These are phyloP conservation scores for Acanthamoeba healyi DNA, from an alignment of 208 protist species.

Conservation along the genomic window DNA sequence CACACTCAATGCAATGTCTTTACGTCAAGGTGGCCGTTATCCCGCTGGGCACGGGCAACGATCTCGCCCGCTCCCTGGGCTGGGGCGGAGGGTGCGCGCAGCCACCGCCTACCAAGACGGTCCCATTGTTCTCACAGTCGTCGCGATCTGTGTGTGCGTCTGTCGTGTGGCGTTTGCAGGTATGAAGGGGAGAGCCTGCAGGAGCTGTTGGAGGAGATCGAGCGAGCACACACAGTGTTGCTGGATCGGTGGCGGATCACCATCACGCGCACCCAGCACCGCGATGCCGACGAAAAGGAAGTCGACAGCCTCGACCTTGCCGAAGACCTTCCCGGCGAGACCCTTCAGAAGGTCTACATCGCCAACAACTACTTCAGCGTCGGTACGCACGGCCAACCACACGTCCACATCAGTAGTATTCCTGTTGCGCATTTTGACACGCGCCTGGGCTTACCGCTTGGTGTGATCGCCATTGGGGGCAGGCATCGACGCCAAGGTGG, in stretches of 20 bases:
- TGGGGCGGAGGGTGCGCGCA: too few species aligned
- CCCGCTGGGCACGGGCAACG: slow-evolving; percentile 91
- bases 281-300: not conserved
- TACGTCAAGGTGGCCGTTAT: slow-evolving; percentile 54
- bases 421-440: too few species aligned
- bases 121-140: too few species aligned
- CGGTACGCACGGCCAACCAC: too few species aligned
- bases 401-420: too few species aligned
- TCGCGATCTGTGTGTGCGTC: too few species aligned
- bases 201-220: slow-evolving; percentile 77
- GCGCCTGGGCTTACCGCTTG: too few species aligned
- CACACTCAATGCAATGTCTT: too few species aligned
- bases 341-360: slow-evolving; percentile 38
- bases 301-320: not conserved
- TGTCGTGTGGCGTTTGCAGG: too few species aligned
- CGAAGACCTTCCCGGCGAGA: not conserved
- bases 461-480: too few species aligned
- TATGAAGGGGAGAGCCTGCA: slow-evolving; percentile 72
- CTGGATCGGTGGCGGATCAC: slow-evolving; percentile 81
- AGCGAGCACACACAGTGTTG: slow-evolving; percentile 24
- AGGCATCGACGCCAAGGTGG: slow-evolving; percentile 83
- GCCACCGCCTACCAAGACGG: too few species aligned
- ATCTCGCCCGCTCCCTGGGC: slow-evolving; percentile 88
- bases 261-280: not conserved
- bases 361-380: slow-evolving; percentile 88